Conservation (phyloP, 768 basidiomycete genomes). For the Boletus vermiculosoides region DNA sequence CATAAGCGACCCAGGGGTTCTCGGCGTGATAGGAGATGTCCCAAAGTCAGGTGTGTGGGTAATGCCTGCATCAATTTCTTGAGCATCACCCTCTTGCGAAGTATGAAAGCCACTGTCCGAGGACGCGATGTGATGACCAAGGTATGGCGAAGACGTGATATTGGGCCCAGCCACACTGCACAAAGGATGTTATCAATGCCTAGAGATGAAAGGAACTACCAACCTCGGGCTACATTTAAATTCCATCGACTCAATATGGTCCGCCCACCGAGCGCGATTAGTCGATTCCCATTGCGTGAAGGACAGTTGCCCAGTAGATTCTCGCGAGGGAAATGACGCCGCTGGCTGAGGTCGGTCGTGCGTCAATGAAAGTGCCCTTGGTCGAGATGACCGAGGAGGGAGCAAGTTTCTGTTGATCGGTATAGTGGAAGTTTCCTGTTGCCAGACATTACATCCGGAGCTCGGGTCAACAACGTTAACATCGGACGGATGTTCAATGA, state of each 20-base stretch:
- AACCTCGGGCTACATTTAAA: constrained; percentile 16
- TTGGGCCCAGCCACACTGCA: constrained; percentile 14
- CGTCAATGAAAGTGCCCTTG: constrained; percentile 32
- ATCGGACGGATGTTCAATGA: not conserved
- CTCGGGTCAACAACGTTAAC: not conserved
- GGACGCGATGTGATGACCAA: constrained; percentile 12
- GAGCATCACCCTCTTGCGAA: constrained; percentile 26
- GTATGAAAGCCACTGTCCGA: constrained; percentile 18
- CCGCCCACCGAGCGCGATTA: constrained; percentile 22
- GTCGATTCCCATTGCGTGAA: constrained; percentile 28
- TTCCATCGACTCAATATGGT: constrained; percentile 14
- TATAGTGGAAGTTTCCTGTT: constrained; percentile 2
- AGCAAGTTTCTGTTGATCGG: constrained; percentile 1
- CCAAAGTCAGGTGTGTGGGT: constrained; percentile 46
- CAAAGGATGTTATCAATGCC: constrained; percentile 5
- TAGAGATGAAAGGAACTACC: not conserved
- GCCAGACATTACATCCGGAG: constrained; percentile 15
- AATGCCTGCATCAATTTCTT: constrained; percentile 38
- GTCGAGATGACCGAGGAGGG: constrained; percentile 19
- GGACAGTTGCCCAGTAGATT: constrained; percentile 30
- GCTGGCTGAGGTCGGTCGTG: constrained; percentile 22
- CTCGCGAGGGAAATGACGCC: constrained; percentile 21
- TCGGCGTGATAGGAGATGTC: constrained; percentile 50
- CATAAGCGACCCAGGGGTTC: constrained; percentile 47
- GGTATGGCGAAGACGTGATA: constrained; percentile 13